Evolutionary conservation across 176 grass and related monocot species (phyloP), one percentile per base, ranked within the genome.

Genomic region (Triticum urartu): DNA sequence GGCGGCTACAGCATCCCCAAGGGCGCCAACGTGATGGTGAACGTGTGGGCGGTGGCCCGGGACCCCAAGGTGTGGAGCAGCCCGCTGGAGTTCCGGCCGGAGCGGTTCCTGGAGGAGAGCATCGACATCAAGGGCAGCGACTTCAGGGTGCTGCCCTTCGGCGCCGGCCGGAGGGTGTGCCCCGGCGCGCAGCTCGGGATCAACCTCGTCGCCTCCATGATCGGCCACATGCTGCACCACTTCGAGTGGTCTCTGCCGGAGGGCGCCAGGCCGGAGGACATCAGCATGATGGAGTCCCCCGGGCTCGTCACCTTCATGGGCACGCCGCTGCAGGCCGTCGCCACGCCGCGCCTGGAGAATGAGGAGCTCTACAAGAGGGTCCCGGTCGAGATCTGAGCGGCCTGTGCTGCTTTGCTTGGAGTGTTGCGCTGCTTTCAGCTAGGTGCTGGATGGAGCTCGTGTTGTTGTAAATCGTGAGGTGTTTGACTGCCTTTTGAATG

Each of bases 231-330:
- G 11, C 66, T 95, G 24, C 93, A 95, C 81, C 93, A 92, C 68
- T 95, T 95, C 78, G 75, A 85, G 39, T 95, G 93, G 93, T 84
- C 80, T 1, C 93, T 91, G 36, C 88, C 88, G 0, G 90, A 87
- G 0, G 88, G 93, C 9, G 74, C 83, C 64, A 84, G 24, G 64
- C 83, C 88, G 4, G 88, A 92, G 83, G 88, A 95, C 32, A 76
- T 95, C 8, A 24, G 86, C 79, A 90, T 92, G 83, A 83, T 87
- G 79, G 93, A 95, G 83, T 88, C 85, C 34, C 35, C 83, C 1
- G 93, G 93, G n/a, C 66, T 95, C 2, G 90, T 92, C 69, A 90
- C 90, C 7, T 95, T 95, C 88, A 95, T 95, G 93, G 75, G 22
- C 47, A 88, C 85, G 54, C 83, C 90, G 5, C 72, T 95, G 83